phyloP scores from a whole-genome alignment of 2,329 filamentous ascomycete genomes.

The Claviceps capensis region DNA sequence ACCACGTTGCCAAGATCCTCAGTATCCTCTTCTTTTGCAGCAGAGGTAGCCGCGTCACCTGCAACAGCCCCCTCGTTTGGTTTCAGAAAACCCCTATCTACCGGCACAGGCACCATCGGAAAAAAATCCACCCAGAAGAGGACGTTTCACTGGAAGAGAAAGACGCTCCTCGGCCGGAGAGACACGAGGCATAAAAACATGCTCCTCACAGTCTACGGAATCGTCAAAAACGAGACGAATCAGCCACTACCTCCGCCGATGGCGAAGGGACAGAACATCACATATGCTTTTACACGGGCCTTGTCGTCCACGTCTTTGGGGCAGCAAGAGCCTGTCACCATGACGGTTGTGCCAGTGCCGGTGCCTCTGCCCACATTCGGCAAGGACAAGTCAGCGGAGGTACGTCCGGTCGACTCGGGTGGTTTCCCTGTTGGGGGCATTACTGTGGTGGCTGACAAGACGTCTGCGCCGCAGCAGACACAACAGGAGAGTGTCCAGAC shows the following conservation, averaged over 20 bases:
- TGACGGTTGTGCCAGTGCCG: conserved; percentile 1
- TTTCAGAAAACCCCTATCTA: neutral
- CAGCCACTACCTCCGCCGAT: conserved; percentile 22
- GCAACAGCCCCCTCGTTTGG: too few species aligned
- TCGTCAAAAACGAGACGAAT: conserved; percentile 15
- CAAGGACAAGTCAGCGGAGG: too few species aligned
- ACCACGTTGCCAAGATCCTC: neutral
- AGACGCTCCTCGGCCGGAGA: conserved; percentile 8
- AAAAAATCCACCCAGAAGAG: neutral
- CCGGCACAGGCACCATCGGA: neutral
- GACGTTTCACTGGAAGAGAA: neutral
- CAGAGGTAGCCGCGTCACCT: too few species aligned
- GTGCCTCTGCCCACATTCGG: neutral
- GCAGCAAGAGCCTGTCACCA: neutral
- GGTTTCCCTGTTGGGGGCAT: neutral
- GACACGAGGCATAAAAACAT: conserved; percentile 14
- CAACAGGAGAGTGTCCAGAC: neutral
- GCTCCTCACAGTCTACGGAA: conserved; percentile 32
- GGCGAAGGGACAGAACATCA: conserved; percentile 11
- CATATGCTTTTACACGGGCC: neutral
- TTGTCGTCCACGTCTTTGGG: neutral
- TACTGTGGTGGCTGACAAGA: too few species aligned
- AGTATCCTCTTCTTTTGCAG: too few species aligned
- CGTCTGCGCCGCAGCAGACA: too few species aligned
- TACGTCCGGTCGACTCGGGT: too few species aligned